Percentiles rank a stretch among this genome's conserved stretches.
phyloP scores from a whole-genome alignment of 2,329 filamentous ascomycete species.

The Claviceps purpurea region DNA sequence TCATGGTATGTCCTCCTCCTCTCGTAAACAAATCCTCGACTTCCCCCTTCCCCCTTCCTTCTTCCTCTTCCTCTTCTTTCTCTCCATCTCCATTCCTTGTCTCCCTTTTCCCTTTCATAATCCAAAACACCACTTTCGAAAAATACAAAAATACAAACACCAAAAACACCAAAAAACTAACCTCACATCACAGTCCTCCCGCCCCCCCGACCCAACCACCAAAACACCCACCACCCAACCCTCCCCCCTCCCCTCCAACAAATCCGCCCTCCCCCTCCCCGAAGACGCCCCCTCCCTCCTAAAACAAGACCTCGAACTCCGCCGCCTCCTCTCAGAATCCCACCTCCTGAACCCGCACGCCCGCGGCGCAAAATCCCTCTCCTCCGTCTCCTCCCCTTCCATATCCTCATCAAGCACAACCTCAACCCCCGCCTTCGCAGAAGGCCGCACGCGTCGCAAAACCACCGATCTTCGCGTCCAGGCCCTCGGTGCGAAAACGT shows the following conservation, averaged over 20 bases:
- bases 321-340: conserved; percentile 81
- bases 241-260: conserved; percentile 13
- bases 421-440: conserved; percentile 21
- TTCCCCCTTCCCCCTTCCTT: neutral
- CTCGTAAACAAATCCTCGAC: neutral
- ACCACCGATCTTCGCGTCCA: conserved; percentile 75
- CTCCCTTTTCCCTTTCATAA: neutral
- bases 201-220: conserved; percentile 26
- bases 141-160: neutral
- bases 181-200: conserved; percentile 28
- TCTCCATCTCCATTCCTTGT: neutral
- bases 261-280: conserved; percentile 26
- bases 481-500: conserved; percentile 63
- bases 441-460: conserved; percentile 64
- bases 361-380: conserved; percentile 27
- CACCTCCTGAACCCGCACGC: conserved; percentile 55
- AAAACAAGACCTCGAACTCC: conserved; percentile 84
- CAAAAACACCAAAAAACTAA: neutral
- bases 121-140: neutral
- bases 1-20: conserved; percentile 44
- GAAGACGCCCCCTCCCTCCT: conserved; percentile 57
- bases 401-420: too few species aligned
- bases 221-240: neutral
- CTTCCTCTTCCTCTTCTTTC: neutral
- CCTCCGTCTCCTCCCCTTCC: conserved; percentile 17